These are phyloP conservation scores for Termitomyces sp. DNA, from an alignment of 768 basidiomycete species.

Conservation along the genomic window DNA sequence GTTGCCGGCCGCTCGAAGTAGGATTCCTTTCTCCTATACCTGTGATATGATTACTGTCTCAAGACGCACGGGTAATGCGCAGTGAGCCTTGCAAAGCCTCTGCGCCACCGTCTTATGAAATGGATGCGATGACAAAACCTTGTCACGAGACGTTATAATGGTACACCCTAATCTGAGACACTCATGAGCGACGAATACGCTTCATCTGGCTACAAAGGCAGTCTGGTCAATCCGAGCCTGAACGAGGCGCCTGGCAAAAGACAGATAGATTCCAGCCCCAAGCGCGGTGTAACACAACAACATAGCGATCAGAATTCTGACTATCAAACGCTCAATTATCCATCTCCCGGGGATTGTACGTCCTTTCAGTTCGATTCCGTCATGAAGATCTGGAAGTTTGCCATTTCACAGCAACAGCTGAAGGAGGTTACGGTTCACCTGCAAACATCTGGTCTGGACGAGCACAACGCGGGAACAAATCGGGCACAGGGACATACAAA, in stretches of 20 bases:
- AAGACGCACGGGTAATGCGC: too few relatives aligned
- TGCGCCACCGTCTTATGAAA: too few relatives aligned
- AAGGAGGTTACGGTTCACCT: constrained; percentile 20
- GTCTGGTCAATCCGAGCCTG: constrained; percentile 9
- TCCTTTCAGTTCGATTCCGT: background rate
- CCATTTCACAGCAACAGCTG: constrained; percentile 15
- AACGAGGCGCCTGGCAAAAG: constrained; percentile 1
- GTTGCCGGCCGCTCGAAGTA: too few relatives aligned
- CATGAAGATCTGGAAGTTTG: background rate
- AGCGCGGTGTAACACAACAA: background rate
- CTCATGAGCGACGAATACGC: constrained; percentile 17
- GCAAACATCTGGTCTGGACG: constrained; percentile 20
- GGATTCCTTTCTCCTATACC: too few relatives aligned
- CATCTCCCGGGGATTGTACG: constrained; percentile 10
- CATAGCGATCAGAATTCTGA: background rate
- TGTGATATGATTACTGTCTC: too few relatives aligned
- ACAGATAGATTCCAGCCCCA: background rate
- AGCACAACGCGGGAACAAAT: constrained; percentile 19
- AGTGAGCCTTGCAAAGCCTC: too few relatives aligned
- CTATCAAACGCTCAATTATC: constrained; percentile 12
- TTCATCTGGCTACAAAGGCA: constrained; percentile 12
- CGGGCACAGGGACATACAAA: constrained; percentile 5
- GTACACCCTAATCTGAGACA: background rate
- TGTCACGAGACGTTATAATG: background rate
- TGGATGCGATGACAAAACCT: too few relatives aligned